Conservation (phyloP, 2,329 filamentous ascomycete species). For the Penicillium sp. region DNA sequence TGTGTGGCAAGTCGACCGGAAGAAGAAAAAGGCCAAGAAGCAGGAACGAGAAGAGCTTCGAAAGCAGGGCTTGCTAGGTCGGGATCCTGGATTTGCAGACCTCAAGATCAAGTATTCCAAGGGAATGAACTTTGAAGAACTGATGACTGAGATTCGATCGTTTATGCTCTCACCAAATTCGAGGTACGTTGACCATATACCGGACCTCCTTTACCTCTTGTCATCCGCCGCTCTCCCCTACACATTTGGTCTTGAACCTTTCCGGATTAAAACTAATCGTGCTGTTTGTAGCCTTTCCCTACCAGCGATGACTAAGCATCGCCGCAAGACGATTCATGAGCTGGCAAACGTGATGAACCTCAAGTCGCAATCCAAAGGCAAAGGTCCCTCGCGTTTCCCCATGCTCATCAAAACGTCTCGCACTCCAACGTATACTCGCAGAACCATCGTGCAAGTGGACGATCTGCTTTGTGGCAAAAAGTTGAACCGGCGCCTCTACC, state of each 20-base stretch:
- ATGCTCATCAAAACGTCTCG: slow-evolving; percentile 67
- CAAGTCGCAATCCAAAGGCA: slow-evolving; percentile 77
- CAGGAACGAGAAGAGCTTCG: slow-evolving; percentile 64
- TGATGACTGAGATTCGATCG: slow-evolving; percentile 64
- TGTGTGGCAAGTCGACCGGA: slow-evolving; percentile 61
- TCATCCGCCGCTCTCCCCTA: neutral
- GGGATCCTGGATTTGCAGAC: slow-evolving; percentile 51
- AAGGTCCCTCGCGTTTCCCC: slow-evolving; percentile 66
- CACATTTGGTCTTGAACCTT: neutral
- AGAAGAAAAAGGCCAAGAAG: slow-evolving; percentile 66
- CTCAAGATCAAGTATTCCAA: slow-evolving; percentile 65
- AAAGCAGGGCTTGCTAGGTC: slow-evolving; percentile 58
- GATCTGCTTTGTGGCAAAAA: slow-evolving; percentile 31
- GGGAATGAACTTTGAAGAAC: slow-evolving; percentile 64
- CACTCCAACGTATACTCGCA: slow-evolving; percentile 58
- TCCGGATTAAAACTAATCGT: too few relatives aligned
- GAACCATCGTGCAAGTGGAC: slow-evolving; percentile 45
- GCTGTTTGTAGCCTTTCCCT: slow-evolving; percentile 55
- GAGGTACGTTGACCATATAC: slow-evolving; percentile 46
- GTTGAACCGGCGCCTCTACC: slow-evolving; percentile 23
- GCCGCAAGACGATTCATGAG: slow-evolving; percentile 73
- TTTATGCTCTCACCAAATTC: slow-evolving; percentile 62
- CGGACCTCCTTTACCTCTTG: too few relatives aligned
- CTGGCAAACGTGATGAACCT: slow-evolving; percentile 68
- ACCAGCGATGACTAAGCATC: slow-evolving; percentile 74